Base-by-base conservation (phyloP, 1,284 basidiomycete genomes). In the Sporisorium reilianum region DNA sequence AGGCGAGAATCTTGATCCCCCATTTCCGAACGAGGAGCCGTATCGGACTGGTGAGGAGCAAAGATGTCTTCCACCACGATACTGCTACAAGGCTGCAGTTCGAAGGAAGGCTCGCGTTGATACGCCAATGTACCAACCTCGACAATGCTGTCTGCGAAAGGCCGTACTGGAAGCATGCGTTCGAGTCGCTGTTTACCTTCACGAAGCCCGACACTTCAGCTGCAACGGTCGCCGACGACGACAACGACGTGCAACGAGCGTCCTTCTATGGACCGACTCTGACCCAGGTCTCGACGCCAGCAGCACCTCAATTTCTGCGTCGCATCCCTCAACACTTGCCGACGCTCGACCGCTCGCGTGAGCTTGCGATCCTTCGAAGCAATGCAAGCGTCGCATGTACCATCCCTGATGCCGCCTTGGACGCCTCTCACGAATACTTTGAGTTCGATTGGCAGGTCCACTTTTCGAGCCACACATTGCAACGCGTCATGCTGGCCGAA, bases 151-250 rank as follows among this genome's bases (percentile, higher is more conserved):
- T 7, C 2, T 64, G 61, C 41, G 41, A 45, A 14, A 54, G 61
- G 12, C 12, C 20, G 1, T 63, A 63, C 23, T 38, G 30, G n/a
- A 23, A 36, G 20, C 44, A 57, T 14, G 22, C 62, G 1, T 64
- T 64, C n/a, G 62, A 64, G 55, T 48, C 55, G n/a, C 7, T 64
- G 55, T 38, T 64, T 10, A 58, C 55, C 5, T 64, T 64, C 32
- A 40, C 22, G 0, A 20, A 12, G 40, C 26, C n/a, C n/a, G n/a
- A n/a, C n/a, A n/a, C n/a, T n/a, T n/a, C n/a, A n/a, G n/a, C n/a
- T n/a, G n/a, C 1, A 18, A 25, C 23, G 2, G 44, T 14, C 2
- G 9, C 10, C 16, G 16, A 45, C 20, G 23, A 26, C 12, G 44
- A 45, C 25, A 45, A 45, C 25, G 25, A 45, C n/a, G 5, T 20